phyloP scores from a whole-genome alignment of 208 protist species.

The Crithidia sp. region DNA sequence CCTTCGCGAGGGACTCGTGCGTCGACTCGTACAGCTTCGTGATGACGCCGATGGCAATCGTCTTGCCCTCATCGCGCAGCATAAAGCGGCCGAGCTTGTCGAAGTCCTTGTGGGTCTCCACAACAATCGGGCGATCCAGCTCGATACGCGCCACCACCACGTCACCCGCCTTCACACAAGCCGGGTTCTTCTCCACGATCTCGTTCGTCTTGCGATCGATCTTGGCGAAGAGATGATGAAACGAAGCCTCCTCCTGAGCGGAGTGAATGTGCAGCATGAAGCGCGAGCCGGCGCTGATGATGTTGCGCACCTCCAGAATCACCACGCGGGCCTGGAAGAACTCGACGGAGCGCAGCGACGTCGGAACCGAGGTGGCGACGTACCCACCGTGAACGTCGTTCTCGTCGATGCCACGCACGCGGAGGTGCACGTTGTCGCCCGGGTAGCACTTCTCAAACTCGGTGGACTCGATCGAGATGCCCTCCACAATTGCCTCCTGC shows the following conservation, averaged over 20 bases:
- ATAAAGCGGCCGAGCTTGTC: slow-evolving; percentile 97
- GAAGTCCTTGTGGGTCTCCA: slow-evolving; percentile 94
- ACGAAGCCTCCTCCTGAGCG: slow-evolving; percentile 92
- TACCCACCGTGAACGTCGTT: slow-evolving; percentile 86
- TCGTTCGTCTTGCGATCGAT: slow-evolving; percentile 94
- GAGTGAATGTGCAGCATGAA: slow-evolving; percentile 96
- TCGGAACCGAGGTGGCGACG: slow-evolving; percentile 89
- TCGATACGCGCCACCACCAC: slow-evolving; percentile 93
- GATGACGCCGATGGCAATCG: slow-evolving; percentile 91
- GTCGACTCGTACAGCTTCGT: slow-evolving; percentile 88
- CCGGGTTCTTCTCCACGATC: slow-evolving; percentile 91
- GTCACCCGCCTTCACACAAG: slow-evolving; percentile 93
- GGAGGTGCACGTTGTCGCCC: slow-evolving; percentile 94
- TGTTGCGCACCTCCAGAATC: slow-evolving; percentile 94
- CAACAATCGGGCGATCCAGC: slow-evolving; percentile 82
- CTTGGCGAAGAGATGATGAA: slow-evolving; percentile 90
- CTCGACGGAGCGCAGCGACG: slow-evolving; percentile 83
- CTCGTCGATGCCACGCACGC: slow-evolving; percentile 91
- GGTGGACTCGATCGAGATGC: slow-evolving; percentile 89
- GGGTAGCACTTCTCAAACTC: slow-evolving; percentile 90
- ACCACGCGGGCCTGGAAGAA: slow-evolving; percentile 96
- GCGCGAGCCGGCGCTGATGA: slow-evolving; percentile 94
- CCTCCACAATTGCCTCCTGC: slow-evolving; percentile 80
- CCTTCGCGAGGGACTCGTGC: slow-evolving; percentile 70
- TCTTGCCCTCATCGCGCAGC: slow-evolving; percentile 94